These are phyloP conservation scores for Huntiella bhutanensis DNA, from an alignment of 2,329 filamentous ascomycete genomes.

Conservation along the genomic window DNA sequence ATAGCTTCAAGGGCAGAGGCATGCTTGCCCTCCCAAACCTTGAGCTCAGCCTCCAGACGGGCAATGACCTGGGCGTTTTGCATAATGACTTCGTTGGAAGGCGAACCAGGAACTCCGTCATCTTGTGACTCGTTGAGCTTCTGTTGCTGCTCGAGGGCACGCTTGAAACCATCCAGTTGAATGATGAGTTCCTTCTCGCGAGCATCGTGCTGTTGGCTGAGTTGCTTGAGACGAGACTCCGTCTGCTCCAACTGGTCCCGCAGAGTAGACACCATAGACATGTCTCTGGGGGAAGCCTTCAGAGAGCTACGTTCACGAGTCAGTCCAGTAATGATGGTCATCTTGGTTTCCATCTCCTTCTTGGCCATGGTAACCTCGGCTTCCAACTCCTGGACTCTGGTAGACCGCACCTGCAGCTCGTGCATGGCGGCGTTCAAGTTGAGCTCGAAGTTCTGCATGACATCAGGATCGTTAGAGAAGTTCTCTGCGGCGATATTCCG, in stretches of 20 bases:
- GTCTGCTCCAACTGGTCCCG: conserved; percentile 76
- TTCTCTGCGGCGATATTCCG: conserved; percentile 76
- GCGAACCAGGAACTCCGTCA: background rate
- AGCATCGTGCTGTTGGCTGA: conserved; percentile 52
- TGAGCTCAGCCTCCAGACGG: conserved; percentile 52
- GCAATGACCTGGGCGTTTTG: conserved; percentile 23
- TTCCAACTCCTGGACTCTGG: conserved; percentile 79
- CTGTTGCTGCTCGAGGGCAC: conserved; percentile 10
- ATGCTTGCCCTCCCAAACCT: conserved; percentile 60
- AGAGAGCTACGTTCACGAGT: conserved; percentile 85
- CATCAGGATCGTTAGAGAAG: conserved; percentile 63
- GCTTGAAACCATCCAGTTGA: conserved; percentile 39
- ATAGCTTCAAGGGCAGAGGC: conserved; percentile 49
- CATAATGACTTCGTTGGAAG: conserved; percentile 5
- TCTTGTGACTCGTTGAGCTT: background rate
- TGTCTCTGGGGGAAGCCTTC: conserved; percentile 69
- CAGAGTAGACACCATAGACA: conserved; percentile 72
- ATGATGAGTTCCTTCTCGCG: conserved; percentile 57
- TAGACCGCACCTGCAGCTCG: conserved; percentile 69
- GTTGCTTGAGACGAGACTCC: conserved; percentile 56
- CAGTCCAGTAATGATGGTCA: conserved; percentile 83
- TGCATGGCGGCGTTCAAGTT: conserved; percentile 86
- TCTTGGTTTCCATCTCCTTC: conserved; percentile 95
- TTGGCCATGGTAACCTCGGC: conserved; percentile 63
- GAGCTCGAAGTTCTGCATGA: conserved; percentile 80